Evolutionary conservation across 2,329 filamentous ascomycete species (phyloP).

Genomic region (Penicillium paneum): DNA sequence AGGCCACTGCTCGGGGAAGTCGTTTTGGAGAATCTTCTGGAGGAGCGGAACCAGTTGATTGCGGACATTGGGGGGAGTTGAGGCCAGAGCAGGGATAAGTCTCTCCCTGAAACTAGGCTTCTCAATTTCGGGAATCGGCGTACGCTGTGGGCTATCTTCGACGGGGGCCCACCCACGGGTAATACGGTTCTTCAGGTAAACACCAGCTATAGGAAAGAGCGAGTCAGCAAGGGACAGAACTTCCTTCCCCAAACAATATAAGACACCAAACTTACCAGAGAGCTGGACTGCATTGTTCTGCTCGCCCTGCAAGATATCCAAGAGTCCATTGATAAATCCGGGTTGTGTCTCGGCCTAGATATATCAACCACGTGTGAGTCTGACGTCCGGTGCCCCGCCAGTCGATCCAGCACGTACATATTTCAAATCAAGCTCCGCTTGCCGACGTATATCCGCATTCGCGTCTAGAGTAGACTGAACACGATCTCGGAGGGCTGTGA

Average conservation of each 20-base stretch:
- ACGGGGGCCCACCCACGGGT: conserved; percentile 82
- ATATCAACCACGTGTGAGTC: conserved; percentile 19
- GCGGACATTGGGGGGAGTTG: conserved; percentile 75
- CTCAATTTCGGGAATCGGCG: conserved; percentile 80
- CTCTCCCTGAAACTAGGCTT: conserved; percentile 83
- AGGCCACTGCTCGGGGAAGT: conserved; percentile 93
- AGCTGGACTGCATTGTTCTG: conserved; percentile 80
- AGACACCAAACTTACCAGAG: conserved; percentile 64
- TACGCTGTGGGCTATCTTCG: conserved; percentile 70
- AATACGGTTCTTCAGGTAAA: conserved; percentile 97
- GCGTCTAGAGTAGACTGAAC: conserved; percentile 63
- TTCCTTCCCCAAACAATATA: neutral
- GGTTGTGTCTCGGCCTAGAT: conserved; percentile 80
- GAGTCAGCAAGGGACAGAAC: conserved; percentile 16
- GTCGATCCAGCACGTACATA: conserved; percentile 48
- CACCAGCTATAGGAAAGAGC: conserved; percentile 63
- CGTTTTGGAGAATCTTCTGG: conserved; percentile 91
- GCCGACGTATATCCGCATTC: conserved; percentile 59
- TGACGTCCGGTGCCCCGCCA: conserved; percentile 13
- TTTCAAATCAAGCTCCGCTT: conserved; percentile 64
- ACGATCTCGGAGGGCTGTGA: conserved; percentile 58
- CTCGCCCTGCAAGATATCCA: conserved; percentile 87
- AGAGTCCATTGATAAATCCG: conserved; percentile 84
- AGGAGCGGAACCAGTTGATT: conserved; percentile 91
- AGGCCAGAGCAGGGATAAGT: conserved; percentile 81